A percentile compares a stretch with the other conserved stretches of the same genome.
Conservation (phyloP, 164 flowering plant species). For the Aristolochia californica region DNA sequence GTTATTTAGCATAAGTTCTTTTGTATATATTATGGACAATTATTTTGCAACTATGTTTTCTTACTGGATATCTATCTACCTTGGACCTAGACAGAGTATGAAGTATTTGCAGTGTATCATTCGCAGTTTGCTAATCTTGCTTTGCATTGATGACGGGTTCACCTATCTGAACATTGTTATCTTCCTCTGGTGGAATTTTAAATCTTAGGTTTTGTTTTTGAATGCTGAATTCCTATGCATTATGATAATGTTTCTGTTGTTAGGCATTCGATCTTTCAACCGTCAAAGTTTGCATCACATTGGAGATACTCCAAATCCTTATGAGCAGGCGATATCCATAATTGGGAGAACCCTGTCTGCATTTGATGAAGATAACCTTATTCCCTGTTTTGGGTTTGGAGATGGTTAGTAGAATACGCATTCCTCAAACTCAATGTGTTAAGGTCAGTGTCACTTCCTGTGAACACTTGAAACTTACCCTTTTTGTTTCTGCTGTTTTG, state of each 20-base stretch:
- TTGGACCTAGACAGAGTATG: no score
- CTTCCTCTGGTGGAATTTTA: background rate
- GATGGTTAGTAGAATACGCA: conserved; percentile 30
- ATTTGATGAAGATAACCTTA: conserved; percentile 63
- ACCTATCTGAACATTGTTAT: no score
- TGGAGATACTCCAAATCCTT: conserved; percentile 42
- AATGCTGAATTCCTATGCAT: background rate
- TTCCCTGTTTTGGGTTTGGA: conserved; percentile 70
- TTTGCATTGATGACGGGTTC: no score
- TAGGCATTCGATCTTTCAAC: conserved; percentile 33
- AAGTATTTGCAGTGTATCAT: no score
- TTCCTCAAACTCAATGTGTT: no score
- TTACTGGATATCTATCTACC: no score
- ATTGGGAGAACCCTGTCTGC: conserved; percentile 54
- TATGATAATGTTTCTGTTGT: background rate
- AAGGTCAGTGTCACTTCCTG: background rate
- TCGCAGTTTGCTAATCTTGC: no score
- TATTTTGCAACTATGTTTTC: no score
- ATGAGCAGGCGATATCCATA: conserved; percentile 57
- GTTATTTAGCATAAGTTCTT: background rate
- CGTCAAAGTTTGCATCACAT: conserved; percentile 49
- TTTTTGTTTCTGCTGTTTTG: conserved; percentile 1
- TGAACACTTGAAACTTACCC: background rate
- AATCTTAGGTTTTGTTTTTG: background rate
- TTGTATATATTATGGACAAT: no score